phyloP scores from a whole-genome alignment of 2,329 filamentous ascomycete species.

The Aspergillus sp. region DNA sequence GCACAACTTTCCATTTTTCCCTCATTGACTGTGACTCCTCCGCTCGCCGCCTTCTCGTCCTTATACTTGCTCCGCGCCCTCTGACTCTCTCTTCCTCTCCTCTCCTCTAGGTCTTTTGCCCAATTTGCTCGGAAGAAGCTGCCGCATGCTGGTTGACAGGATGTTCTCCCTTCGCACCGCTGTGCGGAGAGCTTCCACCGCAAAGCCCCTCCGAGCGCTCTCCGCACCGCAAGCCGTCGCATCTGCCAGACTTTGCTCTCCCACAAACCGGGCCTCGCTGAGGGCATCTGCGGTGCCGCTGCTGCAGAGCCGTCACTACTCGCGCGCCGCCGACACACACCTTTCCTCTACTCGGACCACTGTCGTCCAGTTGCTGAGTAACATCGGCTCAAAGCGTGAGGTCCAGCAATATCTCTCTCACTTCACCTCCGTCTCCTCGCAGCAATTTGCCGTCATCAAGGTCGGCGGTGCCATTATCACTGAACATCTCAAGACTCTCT shows the following conservation, averaged over 20 bases:
- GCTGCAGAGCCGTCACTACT: slow-evolving; percentile 43
- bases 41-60: not conserved
- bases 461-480: slow-evolving; percentile 95
- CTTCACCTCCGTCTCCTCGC: slow-evolving; percentile 93
- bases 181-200: slow-evolving; percentile 45
- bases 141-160: slow-evolving; percentile 43
- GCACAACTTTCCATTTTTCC: slow-evolving; percentile 17
- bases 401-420: slow-evolving; percentile 97
- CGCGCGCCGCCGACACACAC: slow-evolving; percentile 49
- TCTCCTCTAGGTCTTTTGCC: slow-evolving; percentile 17
- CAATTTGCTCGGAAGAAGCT: slow-evolving; percentile 28
- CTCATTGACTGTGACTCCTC: slow-evolving; percentile 11
- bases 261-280: slow-evolving; percentile 24
- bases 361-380: slow-evolving; percentile 87
- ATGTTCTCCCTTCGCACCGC: slow-evolving; percentile 46
- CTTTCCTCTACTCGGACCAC: slow-evolving; percentile 69
- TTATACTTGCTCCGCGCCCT: slow-evolving; percentile 25
- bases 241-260: slow-evolving; percentile 27
- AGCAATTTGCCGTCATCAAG: slow-evolving; percentile 98
- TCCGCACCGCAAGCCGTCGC: slow-evolving; percentile 38
- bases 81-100: slow-evolving; percentile 6
- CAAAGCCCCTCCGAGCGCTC: slow-evolving; percentile 41
- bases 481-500: slow-evolving; percentile 89
- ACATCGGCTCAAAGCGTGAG: slow-evolving; percentile 93
- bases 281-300: slow-evolving; percentile 27